Conservation (phyloP, 2,329 filamentous ascomycete species). For the Cryphonectria parasitica region DNA sequence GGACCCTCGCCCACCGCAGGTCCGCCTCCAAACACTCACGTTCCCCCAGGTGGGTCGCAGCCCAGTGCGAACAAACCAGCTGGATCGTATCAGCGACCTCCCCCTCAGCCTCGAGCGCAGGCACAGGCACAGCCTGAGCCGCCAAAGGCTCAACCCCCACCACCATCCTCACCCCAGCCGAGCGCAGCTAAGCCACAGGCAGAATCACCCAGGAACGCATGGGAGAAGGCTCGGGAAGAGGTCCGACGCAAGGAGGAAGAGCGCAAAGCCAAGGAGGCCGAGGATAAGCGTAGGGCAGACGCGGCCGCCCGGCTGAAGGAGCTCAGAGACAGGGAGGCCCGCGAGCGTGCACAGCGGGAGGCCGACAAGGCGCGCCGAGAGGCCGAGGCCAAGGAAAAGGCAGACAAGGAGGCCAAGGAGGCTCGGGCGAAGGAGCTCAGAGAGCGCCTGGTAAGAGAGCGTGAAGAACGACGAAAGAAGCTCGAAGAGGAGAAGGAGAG, state of each 20-base stretch:
- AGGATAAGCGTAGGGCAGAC: constrained; percentile 63
- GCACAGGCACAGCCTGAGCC: constrained; percentile 8
- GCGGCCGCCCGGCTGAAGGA: constrained; percentile 56
- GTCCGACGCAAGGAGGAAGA: constrained; percentile 67
- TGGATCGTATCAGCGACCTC: constrained; percentile 34
- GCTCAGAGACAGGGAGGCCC: constrained; percentile 59
- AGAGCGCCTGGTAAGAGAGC: constrained; percentile 30
- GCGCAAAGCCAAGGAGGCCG: constrained; percentile 62
- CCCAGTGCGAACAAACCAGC: constrained; percentile 35
- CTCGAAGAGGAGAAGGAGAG: constrained; percentile 39
- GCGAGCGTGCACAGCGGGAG: constrained; percentile 46
- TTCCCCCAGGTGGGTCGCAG: constrained; percentile 27
- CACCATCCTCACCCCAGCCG: constrained; percentile 31
- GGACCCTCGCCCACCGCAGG: constrained; percentile 40
- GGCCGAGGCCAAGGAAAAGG: constrained; percentile 41
- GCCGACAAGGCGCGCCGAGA: constrained; percentile 23
- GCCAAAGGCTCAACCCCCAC: constrained; percentile 32
- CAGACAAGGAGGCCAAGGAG: constrained; percentile 42
- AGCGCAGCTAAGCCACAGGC: constrained; percentile 32
- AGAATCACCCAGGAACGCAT: constrained; percentile 53
- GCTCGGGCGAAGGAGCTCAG: constrained; percentile 43
- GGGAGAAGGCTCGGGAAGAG: constrained; percentile 73
- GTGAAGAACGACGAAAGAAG: constrained; percentile 31
- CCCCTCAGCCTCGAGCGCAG: constrained; percentile 28
- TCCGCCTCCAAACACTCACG: constrained; percentile 35